These are phyloP conservation scores for Mytilinidion resinicola DNA, from an alignment of 495 filamentous ascomycete genomes.

Conservation along the genomic window DNA sequence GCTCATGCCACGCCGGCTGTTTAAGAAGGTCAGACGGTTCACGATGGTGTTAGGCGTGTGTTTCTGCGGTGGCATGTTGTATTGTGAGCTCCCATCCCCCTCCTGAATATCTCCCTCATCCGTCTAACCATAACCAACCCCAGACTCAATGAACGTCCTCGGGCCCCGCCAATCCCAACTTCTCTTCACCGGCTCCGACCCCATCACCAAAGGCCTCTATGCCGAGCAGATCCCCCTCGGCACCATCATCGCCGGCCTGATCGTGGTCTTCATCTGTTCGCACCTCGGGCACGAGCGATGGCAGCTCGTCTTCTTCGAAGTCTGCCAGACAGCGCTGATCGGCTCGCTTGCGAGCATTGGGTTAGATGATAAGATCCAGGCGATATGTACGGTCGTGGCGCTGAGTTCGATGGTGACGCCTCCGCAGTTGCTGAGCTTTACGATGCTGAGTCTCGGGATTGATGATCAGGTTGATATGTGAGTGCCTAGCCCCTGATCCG, in stretches of 20 bases:
- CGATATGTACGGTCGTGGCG: conserved; percentile 20
- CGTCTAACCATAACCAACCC: background rate
- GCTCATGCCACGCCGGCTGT: conserved; percentile 8
- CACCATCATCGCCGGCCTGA: conserved; percentile 15
- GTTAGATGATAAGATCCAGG: conserved; percentile 17
- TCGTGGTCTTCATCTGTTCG: conserved; percentile 8
- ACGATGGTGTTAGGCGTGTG: conserved; percentile 9
- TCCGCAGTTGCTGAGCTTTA: conserved; percentile 22
- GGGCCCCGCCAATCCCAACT: conserved; percentile 26
- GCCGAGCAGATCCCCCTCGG: conserved; percentile 20
- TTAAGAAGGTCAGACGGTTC: conserved; percentile 9
- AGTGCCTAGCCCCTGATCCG: too few relatives aligned
- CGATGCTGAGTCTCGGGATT: conserved; percentile 23
- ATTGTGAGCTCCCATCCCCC: conserved; percentile 3
- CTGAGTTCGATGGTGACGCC: conserved; percentile 8
- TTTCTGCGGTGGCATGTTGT: conserved; percentile 12
- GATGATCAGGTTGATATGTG: conserved; percentile 25
- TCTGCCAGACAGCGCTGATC: conserved; percentile 20
- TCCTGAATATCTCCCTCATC: too few relatives aligned
- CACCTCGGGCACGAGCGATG: conserved; percentile 19
- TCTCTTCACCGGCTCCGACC: conserved; percentile 17
- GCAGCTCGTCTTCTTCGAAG: conserved; percentile 22
- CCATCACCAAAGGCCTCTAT: conserved; percentile 26
- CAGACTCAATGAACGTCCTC: conserved; percentile 22
- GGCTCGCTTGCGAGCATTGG: conserved; percentile 20